A percentile compares a stretch with the other conserved stretches of the same genome.
These are phyloP conservation scores for Tricholoma sp. DNA, from an alignment of 768 basidiomycete species.

Conservation along the genomic window DNA sequence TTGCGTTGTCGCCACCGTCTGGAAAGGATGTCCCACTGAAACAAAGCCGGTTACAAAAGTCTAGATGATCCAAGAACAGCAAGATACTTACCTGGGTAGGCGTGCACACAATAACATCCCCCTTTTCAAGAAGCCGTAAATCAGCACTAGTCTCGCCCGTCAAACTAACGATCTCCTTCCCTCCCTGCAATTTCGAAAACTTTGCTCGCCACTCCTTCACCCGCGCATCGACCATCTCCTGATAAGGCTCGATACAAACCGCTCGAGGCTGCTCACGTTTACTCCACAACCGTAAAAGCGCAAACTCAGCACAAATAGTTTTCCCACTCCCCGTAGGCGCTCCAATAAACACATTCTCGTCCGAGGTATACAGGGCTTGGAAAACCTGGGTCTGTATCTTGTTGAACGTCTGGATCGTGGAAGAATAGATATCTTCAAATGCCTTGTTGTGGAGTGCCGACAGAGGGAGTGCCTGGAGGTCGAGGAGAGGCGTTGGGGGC, in stretches of 20 bases:
- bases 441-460: slow-evolving; percentile 92
- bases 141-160: slow-evolving; percentile 95
- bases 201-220: slow-evolving; percentile 87
- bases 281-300: slow-evolving; percentile 91
- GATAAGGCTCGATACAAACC: slow-evolving; percentile 94
- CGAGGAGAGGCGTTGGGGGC: slow-evolving; percentile 84
- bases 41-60: not conserved
- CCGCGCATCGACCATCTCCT: slow-evolving; percentile 93
- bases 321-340: slow-evolving; percentile 97
- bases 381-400: slow-evolving; percentile 99
- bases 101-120: slow-evolving; percentile 92
- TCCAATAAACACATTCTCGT: slow-evolving; percentile 95
- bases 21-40: slow-evolving; percentile 91
- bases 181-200: slow-evolving; percentile 77
- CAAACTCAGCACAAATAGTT: slow-evolving; percentile 96
- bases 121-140: slow-evolving; percentile 81
- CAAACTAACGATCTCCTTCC: slow-evolving; percentile 89
- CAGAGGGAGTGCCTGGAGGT: slow-evolving; percentile 85
- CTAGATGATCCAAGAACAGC: not conserved
- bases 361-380: slow-evolving; percentile 93
- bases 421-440: slow-evolving; percentile 82
- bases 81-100: slow-evolving; percentile 68
- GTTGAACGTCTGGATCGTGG: slow-evolving; percentile 83
- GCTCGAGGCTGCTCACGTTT: slow-evolving; percentile 77
- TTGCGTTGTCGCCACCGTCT: slow-evolving; percentile 95